These are phyloP conservation scores for Sisymbrium altissimum DNA, from an alignment of 345 rosid genomes.

Conservation along the genomic window DNA sequence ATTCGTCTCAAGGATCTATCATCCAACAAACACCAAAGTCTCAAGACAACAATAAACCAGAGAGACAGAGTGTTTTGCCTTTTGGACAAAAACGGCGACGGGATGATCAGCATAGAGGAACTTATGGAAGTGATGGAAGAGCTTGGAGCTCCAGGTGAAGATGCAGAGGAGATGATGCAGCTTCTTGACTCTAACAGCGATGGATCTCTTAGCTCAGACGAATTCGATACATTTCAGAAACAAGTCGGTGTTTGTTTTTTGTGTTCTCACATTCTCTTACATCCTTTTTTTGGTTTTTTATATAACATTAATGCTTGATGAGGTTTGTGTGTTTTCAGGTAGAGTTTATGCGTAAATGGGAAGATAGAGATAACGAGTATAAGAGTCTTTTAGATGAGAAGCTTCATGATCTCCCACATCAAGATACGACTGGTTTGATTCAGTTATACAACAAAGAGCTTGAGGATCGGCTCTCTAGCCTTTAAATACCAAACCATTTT, in stretches of 20 bases:
- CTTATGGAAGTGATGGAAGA: constrained; percentile 96
- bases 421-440: constrained; percentile 49
- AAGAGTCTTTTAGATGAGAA: constrained; percentile 57
- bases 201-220: constrained; percentile 90
- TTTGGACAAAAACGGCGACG: constrained; percentile 87
- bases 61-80: constrained; percentile 70
- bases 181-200: constrained; percentile 92
- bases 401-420: constrained; percentile 44
- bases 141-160: constrained; percentile 93
- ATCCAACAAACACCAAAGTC: constrained; percentile 44
- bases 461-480: constrained; percentile 48
- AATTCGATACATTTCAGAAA: constrained; percentile 75
- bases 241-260: constrained; percentile 44
- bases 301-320: neutral
- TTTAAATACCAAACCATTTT: constrained; percentile 15
- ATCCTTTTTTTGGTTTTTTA: neutral
- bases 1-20: constrained; percentile 81
- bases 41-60: constrained; percentile 44
- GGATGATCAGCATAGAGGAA: constrained; percentile 93
- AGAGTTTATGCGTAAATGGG: constrained; percentile 66
- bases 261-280: neutral
- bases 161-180: constrained; percentile 91
- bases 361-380: constrained; percentile 61
- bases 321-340: constrained; percentile 42
- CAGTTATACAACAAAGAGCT: constrained; percentile 61